Base-by-base conservation (phyloP, 1,139 yeast genomes). In the Geotrichum aggregatum region DNA sequence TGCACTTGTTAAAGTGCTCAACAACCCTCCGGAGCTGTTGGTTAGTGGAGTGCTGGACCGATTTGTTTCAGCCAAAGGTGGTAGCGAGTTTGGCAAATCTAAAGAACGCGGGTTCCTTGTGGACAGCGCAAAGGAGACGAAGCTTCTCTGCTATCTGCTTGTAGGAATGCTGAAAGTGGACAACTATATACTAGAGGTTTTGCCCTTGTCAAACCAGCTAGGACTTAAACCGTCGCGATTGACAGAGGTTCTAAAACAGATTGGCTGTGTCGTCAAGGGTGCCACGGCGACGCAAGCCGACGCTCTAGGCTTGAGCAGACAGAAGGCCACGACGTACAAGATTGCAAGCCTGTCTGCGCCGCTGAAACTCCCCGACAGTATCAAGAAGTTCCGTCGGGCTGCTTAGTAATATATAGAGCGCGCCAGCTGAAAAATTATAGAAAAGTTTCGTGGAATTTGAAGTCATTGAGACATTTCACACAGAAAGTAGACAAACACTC, bases 121-220 rank as follows among this genome's bases (percentile, higher is more conserved):
- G 57, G 97, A 92, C 65, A 96, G 98, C 41, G 83, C 80, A 61
- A 80, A 82, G 64, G 96, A 88, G 69, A 96, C 88, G 71, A 88
- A 85, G 70, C 74, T 92, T 48, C 73, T 92, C 59, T 85, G 96
- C 68, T 85, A 82, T 70, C 74, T 89, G 50, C 73, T 92, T 57
- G 86, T 86, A 6, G 70, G 85, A 47, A 75, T 87, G 48, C 72
- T 94, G 66, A 91, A 85, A 66, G 75, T 91, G 54, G 89, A 87
- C 66, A 82, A 80, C 59, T 92, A 82, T 71, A 73, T 79, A 57
- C 79, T 88, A 22, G 95, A 87, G 61, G 71, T 89, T 43, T 78
- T 86, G 6, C 95, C 96, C 21, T 72, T 92, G 61, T 91, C 96
- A 2, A 82, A 84, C 59, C 98, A 91, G 66, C 75, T 92, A 55